Conservation (phyloP, 2,329 filamentous ascomycete species). For the Aspergillus novofumigatus region DNA sequence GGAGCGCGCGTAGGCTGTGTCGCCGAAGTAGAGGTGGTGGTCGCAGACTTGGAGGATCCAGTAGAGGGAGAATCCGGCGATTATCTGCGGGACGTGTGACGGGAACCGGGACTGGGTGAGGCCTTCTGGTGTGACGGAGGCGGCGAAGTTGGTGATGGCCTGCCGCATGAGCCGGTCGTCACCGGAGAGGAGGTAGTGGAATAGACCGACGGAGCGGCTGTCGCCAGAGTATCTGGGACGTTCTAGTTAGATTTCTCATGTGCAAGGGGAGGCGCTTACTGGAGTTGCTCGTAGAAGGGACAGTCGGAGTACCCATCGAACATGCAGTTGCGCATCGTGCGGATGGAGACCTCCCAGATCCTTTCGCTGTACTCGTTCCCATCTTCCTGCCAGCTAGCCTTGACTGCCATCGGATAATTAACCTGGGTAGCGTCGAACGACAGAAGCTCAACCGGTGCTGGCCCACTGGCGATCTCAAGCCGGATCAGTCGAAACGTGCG, state of each 20-base stretch:
- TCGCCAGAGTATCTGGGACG: conserved; percentile 21
- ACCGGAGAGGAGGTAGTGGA: conserved; percentile 31
- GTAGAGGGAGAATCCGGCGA: conserved; percentile 30
- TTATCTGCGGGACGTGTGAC: conserved; percentile 27
- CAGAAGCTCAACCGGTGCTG: conserved; percentile 19
- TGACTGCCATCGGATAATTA: conserved; percentile 36
- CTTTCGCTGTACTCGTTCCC: conserved; percentile 10
- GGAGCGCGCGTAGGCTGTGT: conserved; percentile 16
- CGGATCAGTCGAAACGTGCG: conserved; percentile 37
- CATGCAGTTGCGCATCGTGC: conserved; percentile 35
- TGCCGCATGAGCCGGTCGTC: conserved; percentile 32
- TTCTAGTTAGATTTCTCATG: no score
- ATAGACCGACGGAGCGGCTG: conserved; percentile 22
- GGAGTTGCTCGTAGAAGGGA: conserved; percentile 35
- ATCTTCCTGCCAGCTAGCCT: conserved; percentile 20
- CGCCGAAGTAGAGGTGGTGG: conserved; percentile 30
- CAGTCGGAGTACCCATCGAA: conserved; percentile 35
- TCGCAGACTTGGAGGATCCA: conserved; percentile 31
- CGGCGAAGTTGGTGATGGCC: conserved; percentile 30
- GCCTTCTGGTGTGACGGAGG: conserved; percentile 23
- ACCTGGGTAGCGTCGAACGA: conserved; percentile 28
- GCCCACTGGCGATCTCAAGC: conserved; percentile 25
- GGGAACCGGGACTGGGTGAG: conserved; percentile 30
- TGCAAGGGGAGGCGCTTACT: no score
- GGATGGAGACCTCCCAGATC: conserved; percentile 31